phyloP scores from a whole-genome alignment of 768 basidiomycete genomes.

The Candolleomyces efflorescens region DNA sequence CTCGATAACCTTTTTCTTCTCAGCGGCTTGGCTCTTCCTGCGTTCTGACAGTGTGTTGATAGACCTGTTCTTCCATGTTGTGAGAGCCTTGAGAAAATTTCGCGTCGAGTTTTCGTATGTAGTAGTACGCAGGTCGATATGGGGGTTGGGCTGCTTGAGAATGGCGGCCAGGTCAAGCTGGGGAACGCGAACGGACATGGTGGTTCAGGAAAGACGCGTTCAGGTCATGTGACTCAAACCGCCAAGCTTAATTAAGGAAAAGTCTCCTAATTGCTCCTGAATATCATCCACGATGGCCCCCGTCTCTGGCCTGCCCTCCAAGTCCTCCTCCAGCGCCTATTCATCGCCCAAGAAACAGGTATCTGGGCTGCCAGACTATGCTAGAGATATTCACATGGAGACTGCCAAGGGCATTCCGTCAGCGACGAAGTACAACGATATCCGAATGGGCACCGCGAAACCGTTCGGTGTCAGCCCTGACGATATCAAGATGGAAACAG shows the following conservation, averaged over 20 bases:
- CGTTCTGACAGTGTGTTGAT: slow-evolving; percentile 66
- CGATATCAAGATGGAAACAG: slow-evolving; percentile 71
- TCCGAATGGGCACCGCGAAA: slow-evolving; percentile 66
- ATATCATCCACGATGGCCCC: slow-evolving; percentile 1
- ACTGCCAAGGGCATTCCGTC: slow-evolving; percentile 62
- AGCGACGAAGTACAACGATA: slow-evolving; percentile 31
- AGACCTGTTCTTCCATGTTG: slow-evolving; percentile 68
- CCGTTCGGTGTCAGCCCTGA: slow-evolving; percentile 31
- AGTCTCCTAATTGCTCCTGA: background rate
- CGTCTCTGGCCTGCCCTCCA: slow-evolving; percentile 7
- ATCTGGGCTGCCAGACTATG: slow-evolving; percentile 23
- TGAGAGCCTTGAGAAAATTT: slow-evolving; percentile 70
- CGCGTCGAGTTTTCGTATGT: slow-evolving; percentile 62
- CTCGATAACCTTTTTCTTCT: slow-evolving; percentile 61
- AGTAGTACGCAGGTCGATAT: slow-evolving; percentile 59
- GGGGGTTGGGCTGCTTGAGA: slow-evolving; percentile 50
- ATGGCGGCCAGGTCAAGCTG: slow-evolving; percentile 61
- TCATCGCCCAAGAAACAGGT: slow-evolving; percentile 24
- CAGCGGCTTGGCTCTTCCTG: slow-evolving; percentile 53
- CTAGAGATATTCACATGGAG: slow-evolving; percentile 72
- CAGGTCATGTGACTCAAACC: slow-evolving; percentile 3
- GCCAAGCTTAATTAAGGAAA: background rate
- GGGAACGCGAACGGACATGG: slow-evolving; percentile 31
- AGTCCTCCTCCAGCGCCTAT: background rate
- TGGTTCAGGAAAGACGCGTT: slow-evolving; percentile 1